Percentiles rank a stretch among this genome's conserved stretches.
Conservation (phyloP, 306 rosid species). For the Oemleria cerasiformis region DNA sequence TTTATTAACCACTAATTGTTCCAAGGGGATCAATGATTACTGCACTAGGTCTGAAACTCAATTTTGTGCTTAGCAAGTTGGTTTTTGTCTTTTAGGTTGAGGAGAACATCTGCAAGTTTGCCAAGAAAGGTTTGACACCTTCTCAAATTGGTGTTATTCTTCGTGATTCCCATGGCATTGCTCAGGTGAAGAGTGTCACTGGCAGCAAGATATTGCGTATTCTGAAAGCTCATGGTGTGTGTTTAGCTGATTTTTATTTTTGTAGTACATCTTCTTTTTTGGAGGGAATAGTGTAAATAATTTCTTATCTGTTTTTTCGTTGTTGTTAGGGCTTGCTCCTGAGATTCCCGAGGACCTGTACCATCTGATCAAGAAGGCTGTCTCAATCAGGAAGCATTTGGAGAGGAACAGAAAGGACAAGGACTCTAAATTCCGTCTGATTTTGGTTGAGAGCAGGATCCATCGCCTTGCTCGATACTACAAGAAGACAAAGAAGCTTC, state of each 20-base stretch:
- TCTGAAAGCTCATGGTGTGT: constrained; percentile 58
- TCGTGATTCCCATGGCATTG: constrained; percentile 67
- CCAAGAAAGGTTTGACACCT: constrained; percentile 66
- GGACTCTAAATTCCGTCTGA: constrained; percentile 71
- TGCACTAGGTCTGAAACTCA: no score
- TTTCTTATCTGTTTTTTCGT: neutral
- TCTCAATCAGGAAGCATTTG: constrained; percentile 67
- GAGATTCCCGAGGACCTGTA: constrained; percentile 79
- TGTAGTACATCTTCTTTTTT: neutral
- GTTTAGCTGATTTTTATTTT: neutral
- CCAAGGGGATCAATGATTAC: no score
- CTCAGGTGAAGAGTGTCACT: constrained; percentile 55
- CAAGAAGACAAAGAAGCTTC: constrained; percentile 86
- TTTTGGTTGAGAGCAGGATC: constrained; percentile 78
- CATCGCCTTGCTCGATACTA: constrained; percentile 78
- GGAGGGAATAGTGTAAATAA: neutral
- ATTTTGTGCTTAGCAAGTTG: neutral
- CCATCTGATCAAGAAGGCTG: constrained; percentile 70
- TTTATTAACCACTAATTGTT: no score
- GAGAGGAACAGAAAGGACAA: constrained; percentile 76
- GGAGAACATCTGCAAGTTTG: constrained; percentile 65
- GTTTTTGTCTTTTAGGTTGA: constrained; percentile 37
- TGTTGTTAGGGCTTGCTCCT: constrained; percentile 53
- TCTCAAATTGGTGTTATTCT: constrained; percentile 75
- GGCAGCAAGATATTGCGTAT: constrained; percentile 64